Percentiles rank a stretch among this genome's conserved stretches.
Evolutionary conservation across 2,329 filamentous ascomycete species (phyloP).

Genomic region (Alternaria infectoria): DNA sequence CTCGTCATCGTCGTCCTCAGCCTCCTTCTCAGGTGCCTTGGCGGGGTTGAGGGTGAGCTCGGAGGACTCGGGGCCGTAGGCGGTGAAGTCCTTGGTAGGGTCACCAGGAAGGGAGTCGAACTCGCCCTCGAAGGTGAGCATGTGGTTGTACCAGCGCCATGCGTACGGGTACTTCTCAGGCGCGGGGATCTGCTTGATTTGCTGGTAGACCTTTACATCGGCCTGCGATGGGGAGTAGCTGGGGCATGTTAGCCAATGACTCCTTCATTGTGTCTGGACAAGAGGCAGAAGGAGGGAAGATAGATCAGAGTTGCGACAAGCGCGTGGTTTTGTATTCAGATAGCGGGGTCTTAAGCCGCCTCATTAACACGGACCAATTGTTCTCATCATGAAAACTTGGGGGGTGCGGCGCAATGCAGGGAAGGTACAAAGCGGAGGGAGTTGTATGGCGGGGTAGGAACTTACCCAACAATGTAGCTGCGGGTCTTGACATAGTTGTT

Average conservation of each 20-base stretch:
- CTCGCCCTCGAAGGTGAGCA: slow-evolving; percentile 89
- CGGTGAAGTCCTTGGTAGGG: slow-evolving; percentile 83
- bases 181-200: slow-evolving; percentile 75
- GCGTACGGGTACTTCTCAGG: slow-evolving; percentile 90
- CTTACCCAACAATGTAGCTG: slow-evolving; percentile 85
- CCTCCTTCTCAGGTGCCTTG: slow-evolving; percentile 72
- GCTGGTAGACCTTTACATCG: slow-evolving; percentile 95
- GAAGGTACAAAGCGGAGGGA: slow-evolving; percentile 21
- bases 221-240: slow-evolving; percentile 82
- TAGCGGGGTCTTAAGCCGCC: slow-evolving; percentile 89
- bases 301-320: slow-evolving; percentile 75
- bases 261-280: slow-evolving; percentile 10
- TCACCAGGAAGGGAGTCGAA: slow-evolving; percentile 91
- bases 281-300: slow-evolving; percentile 22
- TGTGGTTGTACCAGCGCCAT: slow-evolving; percentile 99
- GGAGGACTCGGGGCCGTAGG: slow-evolving; percentile 84
- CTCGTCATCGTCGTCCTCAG: slow-evolving; percentile 70
- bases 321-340: slow-evolving; percentile 78
- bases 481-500: slow-evolving; percentile 76
- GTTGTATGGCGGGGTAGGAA: slow-evolving; percentile 46
- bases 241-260: slow-evolving; percentile 29
- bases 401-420: slow-evolving; percentile 28
- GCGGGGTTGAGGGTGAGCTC: slow-evolving; percentile 84
- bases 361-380: slow-evolving; percentile 96
- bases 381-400: slow-evolving; percentile 72